Evolutionary conservation across 805 yeast species (phyloP).

Genomic region (Cyberlindnera maritima): DNA sequence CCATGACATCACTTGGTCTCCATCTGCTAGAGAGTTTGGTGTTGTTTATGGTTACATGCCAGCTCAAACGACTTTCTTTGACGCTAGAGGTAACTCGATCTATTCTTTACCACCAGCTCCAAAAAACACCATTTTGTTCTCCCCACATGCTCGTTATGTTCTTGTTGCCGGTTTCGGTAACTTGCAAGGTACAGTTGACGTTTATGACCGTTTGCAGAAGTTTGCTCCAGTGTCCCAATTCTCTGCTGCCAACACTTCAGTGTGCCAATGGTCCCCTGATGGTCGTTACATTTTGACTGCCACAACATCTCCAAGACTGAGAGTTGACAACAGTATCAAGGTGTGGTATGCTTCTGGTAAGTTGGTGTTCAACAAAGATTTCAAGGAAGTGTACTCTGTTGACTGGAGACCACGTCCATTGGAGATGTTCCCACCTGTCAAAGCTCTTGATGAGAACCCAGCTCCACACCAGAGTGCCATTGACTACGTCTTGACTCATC

Average conservation of each 20-base stretch:
- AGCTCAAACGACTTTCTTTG: conserved; percentile 89
- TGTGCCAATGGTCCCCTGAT: conserved; percentile 97
- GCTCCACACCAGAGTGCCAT: conserved; percentile 69
- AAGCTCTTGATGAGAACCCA: conserved; percentile 49
- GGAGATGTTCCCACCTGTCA: conserved; percentile 34
- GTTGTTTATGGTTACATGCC: conserved; percentile 99
- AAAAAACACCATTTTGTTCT: conserved; percentile 84
- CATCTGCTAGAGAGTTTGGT: conserved; percentile 93
- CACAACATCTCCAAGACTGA: conserved; percentile 92
- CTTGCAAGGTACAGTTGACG: conserved; percentile 93
- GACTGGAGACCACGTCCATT: conserved; percentile 71
- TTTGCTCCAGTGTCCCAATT: conserved; percentile 76
- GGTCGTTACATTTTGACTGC: conserved; percentile 93
- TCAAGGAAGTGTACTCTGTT: conserved; percentile 74
- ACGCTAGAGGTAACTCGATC: conserved; percentile 85
- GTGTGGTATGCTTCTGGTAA: conserved; percentile 92
- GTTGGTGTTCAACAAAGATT: conserved; percentile 74
- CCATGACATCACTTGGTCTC: conserved; percentile 97
- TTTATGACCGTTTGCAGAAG: conserved; percentile 86
- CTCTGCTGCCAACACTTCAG: conserved; percentile 93
- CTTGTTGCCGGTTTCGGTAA: conserved; percentile 98
- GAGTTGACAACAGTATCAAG: conserved; percentile 94
- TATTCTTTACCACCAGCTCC: conserved; percentile 83
- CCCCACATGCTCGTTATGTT: conserved; percentile 91
- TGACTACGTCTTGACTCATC: conserved; percentile 44